These are phyloP conservation scores for Fusarium falciforme DNA, from an alignment of 2,329 filamentous ascomycete genomes.

Conservation along the genomic window DNA sequence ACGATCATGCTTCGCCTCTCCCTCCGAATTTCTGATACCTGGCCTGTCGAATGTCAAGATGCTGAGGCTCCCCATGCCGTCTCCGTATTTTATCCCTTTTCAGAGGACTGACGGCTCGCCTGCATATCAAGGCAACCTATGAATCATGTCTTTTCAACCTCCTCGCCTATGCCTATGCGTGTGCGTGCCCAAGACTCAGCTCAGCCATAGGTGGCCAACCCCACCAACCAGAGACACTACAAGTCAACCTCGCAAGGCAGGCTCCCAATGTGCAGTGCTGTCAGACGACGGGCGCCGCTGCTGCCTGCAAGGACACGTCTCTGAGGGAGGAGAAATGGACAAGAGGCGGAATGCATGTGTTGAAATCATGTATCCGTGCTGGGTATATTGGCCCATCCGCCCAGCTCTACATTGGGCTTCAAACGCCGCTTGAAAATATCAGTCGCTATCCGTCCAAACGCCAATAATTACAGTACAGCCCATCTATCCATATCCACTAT, in stretches of 20 bases:
- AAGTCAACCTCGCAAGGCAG: not conserved
- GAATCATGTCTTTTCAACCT: not conserved
- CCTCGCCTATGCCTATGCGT: not conserved
- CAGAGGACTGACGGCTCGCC: not conserved
- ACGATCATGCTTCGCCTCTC: not conserved
- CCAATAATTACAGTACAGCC: constrained; percentile 13
- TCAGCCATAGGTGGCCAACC: not conserved
- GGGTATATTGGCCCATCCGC: constrained; percentile 2
- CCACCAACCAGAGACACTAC: not conserved
- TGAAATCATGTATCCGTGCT: not conserved
- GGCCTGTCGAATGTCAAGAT: not conserved
- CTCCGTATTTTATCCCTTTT: not conserved
- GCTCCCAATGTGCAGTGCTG: constrained; percentile 1
- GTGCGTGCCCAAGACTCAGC: not conserved
- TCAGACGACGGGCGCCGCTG: not conserved
- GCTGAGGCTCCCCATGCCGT: not conserved
- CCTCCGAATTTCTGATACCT: not conserved
- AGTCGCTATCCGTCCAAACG: constrained; percentile 23
- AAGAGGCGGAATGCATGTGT: not conserved
- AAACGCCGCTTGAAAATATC: constrained; percentile 22
- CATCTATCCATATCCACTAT: not conserved
- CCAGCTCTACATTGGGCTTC: not conserved
- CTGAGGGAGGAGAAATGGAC: constrained; percentile 6
- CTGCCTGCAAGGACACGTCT: constrained; percentile 1
- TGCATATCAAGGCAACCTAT: not conserved